phyloP scores from a whole-genome alignment of 441 rosid genomes.

The Pelargonium citronellum region DNA sequence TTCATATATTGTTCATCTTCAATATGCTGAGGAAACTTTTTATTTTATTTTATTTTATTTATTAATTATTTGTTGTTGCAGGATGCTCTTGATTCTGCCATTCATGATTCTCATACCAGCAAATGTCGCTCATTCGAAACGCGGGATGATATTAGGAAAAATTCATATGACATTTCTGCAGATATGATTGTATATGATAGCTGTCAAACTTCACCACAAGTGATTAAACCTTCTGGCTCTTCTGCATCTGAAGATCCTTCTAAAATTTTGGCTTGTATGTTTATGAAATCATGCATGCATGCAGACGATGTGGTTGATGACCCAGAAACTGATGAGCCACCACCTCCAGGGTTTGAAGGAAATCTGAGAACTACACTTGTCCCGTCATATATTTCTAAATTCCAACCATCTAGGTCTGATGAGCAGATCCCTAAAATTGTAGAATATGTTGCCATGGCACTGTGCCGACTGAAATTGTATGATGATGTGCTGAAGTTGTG shows the following conservation, averaged over 20 bases:
- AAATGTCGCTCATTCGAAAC: constrained; percentile 21
- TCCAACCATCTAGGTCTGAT: constrained; percentile 36
- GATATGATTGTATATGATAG: constrained; percentile 23
- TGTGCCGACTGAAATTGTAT: constrained; percentile 81
- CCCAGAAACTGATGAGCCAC: constrained; percentile 45
- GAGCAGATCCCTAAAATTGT: constrained; percentile 43
- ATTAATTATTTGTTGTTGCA: constrained; percentile 25
- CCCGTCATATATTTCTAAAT: constrained; percentile 35
- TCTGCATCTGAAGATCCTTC: constrained; percentile 35
- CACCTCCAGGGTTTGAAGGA: constrained; percentile 65
- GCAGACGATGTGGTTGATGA: constrained; percentile 32
- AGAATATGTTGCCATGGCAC: constrained; percentile 58
- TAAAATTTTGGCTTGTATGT: constrained; percentile 35
- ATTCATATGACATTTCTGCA: constrained; percentile 24
- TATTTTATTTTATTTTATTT: neutral
- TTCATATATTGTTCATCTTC: neutral
- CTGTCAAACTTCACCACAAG: constrained; percentile 30
- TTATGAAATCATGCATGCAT: constrained; percentile 35
- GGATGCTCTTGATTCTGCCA: constrained; percentile 35
- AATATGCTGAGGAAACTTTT: constrained; percentile 13
- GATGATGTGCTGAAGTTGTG: constrained; percentile 58
- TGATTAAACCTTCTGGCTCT: constrained; percentile 26
- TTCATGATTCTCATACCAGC: constrained; percentile 18
- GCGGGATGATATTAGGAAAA: constrained; percentile 25
- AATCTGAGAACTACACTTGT: constrained; percentile 20